Evolutionary conservation across 345 rosid species (phyloP).

Genomic region (Pistacia integerrima): DNA sequence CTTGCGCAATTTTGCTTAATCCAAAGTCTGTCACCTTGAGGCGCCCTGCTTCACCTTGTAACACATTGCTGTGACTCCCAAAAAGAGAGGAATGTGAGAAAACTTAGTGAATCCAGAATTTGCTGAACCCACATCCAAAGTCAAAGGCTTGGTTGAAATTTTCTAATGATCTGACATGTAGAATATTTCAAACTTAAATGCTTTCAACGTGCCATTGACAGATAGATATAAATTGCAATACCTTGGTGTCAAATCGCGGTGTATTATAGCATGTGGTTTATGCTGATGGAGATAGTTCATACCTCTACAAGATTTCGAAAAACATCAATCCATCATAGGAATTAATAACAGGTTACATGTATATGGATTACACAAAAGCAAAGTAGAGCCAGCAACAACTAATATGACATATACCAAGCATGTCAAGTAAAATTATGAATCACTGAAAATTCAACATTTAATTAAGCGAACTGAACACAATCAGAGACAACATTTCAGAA

Average conservation of each 20-base stretch:
- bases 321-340: constrained; percentile 2
- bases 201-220: constrained; percentile 5
- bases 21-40: constrained; percentile 75
- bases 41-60: constrained; percentile 64
- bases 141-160: background rate
- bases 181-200: background rate
- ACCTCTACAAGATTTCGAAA: constrained; percentile 44
- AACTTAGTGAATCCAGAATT: background rate
- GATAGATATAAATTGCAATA: constrained; percentile 17
- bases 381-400: background rate
- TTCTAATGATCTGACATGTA: background rate
- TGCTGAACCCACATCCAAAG: background rate
- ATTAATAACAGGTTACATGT: background rate
- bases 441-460: background rate
- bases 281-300: constrained; percentile 77
- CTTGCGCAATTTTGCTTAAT: constrained; percentile 62
- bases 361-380: background rate
- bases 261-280: constrained; percentile 60
- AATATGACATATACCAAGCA: constrained; percentile 9
- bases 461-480: background rate
- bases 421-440: background rate
- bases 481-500: background rate
- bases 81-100: constrained; percentile 7
- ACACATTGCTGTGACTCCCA: constrained; percentile 43
- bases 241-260: constrained; percentile 74